These are phyloP conservation scores for Aeminium ludgeri DNA, from an alignment of 495 filamentous ascomycete genomes.

Conservation along the genomic window DNA sequence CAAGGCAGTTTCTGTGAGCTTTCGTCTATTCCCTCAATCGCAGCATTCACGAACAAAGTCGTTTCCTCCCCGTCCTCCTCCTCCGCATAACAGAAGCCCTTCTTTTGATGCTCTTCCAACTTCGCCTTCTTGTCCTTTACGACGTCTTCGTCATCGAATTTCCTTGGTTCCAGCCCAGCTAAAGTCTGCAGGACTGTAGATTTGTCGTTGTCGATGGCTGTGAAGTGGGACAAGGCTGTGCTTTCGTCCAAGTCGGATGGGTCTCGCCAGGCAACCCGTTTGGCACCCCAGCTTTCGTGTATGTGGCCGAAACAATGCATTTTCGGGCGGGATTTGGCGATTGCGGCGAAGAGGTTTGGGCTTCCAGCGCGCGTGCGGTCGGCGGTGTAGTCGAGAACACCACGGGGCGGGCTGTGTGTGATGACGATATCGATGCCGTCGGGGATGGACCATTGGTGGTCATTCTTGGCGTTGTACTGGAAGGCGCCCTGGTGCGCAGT, in stretches of 20 bases:
- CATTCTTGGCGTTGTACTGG: slow-evolving; percentile 38
- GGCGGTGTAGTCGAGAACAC: slow-evolving; percentile 35
- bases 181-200: slow-evolving; percentile 20
- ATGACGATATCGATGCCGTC: slow-evolving; percentile 40
- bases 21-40: slow-evolving; percentile 32
- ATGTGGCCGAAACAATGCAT: slow-evolving; percentile 64
- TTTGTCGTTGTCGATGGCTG: slow-evolving; percentile 16
- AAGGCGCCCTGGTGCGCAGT: slow-evolving; percentile 46
- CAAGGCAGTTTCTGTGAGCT: not conserved
- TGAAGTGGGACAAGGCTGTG: slow-evolving; percentile 20
- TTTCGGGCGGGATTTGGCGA: slow-evolving; percentile 35
- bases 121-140: not conserved
- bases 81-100: slow-evolving; percentile 12
- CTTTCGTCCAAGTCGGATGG: slow-evolving; percentile 26
- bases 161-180: slow-evolving; percentile 25
- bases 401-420: slow-evolving; percentile 56
- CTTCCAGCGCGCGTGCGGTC: slow-evolving; percentile 34
- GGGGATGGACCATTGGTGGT: slow-evolving; percentile 31
- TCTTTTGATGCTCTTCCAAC: not conserved
- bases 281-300: slow-evolving; percentile 58
- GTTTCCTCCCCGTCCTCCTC: slow-evolving; percentile 33
- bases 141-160: not conserved
- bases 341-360: slow-evolving; percentile 36
- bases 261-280: slow-evolving; percentile 37
- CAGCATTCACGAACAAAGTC: slow-evolving; percentile 60